A percentile compares a stretch with the other conserved stretches of the same genome.
phyloP scores from a whole-genome alignment of 73 alveolate genomes.

The Paramecium tetraurelia region DNA sequence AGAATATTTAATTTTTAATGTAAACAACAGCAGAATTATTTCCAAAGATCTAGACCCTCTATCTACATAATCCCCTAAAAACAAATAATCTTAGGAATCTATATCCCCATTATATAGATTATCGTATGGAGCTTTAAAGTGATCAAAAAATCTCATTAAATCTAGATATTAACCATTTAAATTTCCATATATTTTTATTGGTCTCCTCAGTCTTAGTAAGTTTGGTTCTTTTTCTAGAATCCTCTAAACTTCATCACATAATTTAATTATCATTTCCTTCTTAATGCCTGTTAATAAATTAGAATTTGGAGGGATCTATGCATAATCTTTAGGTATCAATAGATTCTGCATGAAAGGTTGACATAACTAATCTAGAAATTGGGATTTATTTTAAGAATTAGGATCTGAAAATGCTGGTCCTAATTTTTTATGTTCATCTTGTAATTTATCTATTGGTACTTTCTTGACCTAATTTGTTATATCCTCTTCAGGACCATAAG shows the following conservation, averaged over 20 bases:
- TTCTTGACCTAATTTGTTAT: constrained; percentile 73
- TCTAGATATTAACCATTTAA: constrained; percentile 98
- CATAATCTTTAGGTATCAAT: constrained; percentile 30
- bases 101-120: constrained; percentile 56
- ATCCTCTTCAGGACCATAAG: constrained; percentile 65
- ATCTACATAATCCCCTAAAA: constrained; percentile 84
- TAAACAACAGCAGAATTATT: constrained; percentile 65
- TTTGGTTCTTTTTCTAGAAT: constrained; percentile 36
- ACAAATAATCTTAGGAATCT: constrained; percentile 68
- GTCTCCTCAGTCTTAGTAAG: neutral
- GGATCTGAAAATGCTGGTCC: constrained; percentile 65
- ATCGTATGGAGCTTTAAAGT: constrained; percentile 58
- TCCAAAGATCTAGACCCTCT: constrained; percentile 85
- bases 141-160: constrained; percentile 97
- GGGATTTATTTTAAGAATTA: constrained; percentile 25
- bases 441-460: constrained; percentile 80
- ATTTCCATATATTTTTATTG: constrained; percentile 93
- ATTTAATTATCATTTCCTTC: constrained; percentile 46
- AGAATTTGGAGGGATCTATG: constrained; percentile 10
- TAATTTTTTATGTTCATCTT: constrained; percentile 87
- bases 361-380: neutral
- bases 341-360: neutral
- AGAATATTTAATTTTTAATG: constrained; percentile 64
- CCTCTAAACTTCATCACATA: constrained; percentile 57
- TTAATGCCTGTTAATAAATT: constrained; percentile 45